Evolutionary conservation across 805 yeast genomes (phyloP).

Genomic region (Zygotorulaspora sp.): DNA sequence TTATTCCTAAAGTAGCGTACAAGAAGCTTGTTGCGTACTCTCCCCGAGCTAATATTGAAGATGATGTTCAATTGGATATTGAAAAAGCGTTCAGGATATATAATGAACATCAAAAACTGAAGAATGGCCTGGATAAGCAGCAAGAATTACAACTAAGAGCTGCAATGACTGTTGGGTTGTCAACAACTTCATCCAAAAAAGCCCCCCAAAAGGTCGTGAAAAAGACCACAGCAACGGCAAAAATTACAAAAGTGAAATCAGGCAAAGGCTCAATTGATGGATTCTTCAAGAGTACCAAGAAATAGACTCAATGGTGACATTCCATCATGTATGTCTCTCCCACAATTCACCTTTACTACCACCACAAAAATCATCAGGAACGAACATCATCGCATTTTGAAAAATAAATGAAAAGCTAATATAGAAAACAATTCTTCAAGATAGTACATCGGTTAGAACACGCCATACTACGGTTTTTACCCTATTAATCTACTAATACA

Average conservation of each 20-base stretch:
- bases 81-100: slow-evolving; percentile 34
- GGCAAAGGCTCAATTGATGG: slow-evolving; percentile 69
- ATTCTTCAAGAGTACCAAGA: slow-evolving; percentile 60
- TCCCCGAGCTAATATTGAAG: slow-evolving; percentile 3
- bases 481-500: too few relatives aligned
- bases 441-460: background rate
- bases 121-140: slow-evolving; percentile 21
- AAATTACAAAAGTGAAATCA: slow-evolving; percentile 43
- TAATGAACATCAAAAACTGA: slow-evolving; percentile 25
- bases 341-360: too few relatives aligned
- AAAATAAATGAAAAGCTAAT: background rate
- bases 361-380: too few relatives aligned
- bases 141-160: slow-evolving; percentile 32
- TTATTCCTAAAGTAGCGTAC: slow-evolving; percentile 45
- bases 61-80: slow-evolving; percentile 17
- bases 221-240: slow-evolving; percentile 32
- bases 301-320: too few relatives aligned
- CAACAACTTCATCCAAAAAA: slow-evolving; percentile 17
- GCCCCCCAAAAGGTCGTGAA: slow-evolving; percentile 24
- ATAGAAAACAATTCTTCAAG: background rate
- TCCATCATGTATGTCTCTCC: too few relatives aligned
- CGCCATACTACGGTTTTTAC: background rate
- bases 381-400: too few relatives aligned
- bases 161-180: slow-evolving; percentile 31
- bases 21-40: slow-evolving; percentile 18